Evolutionary conservation across 2,329 filamentous ascomycete genomes (phyloP).

Genomic region (Harringtonia aguacate): DNA sequence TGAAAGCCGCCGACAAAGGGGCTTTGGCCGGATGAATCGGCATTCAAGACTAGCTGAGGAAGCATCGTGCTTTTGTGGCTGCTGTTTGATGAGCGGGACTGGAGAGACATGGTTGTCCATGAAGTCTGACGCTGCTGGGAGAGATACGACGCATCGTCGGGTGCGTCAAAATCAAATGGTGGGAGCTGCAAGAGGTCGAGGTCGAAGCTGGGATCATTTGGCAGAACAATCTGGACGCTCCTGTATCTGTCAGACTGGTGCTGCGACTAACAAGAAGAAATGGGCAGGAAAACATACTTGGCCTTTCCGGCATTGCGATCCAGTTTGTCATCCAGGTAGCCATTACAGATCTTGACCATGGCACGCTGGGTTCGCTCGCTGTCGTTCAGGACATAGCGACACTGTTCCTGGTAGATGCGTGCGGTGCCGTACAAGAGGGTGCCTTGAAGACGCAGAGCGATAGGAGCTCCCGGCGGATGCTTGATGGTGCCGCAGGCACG

Average conservation of each 20-base stretch:
- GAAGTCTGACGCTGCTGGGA: conserved; percentile 10
- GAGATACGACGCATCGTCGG: conserved; percentile 17
- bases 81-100: conserved; percentile 11
- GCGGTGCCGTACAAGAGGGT: conserved; percentile 81
- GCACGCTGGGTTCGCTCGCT: conserved; percentile 49
- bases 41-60: conserved; percentile 27
- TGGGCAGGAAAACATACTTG: conserved; percentile 41
- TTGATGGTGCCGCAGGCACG: conserved; percentile 86
- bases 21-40: conserved; percentile 16
- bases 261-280: neutral
- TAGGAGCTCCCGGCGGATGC: conserved; percentile 63
- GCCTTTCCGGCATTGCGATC: conserved; percentile 62
- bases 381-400: conserved; percentile 73
- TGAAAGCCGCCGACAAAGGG: conserved; percentile 8
- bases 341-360: conserved; percentile 59
- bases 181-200: conserved; percentile 42
- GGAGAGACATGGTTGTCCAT: conserved; percentile 11
- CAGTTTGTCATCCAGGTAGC: conserved; percentile 51
- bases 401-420: conserved; percentile 79
- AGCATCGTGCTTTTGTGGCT: conserved; percentile 27
- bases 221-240: conserved; percentile 62
- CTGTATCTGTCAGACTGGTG: conserved; percentile 35
- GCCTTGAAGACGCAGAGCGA: conserved; percentile 82
- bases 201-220: conserved; percentile 75
- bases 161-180: conserved; percentile 36